Evolutionary conservation across 163 green algal species (phyloP), one percentile per base, ranked within the genome.

Genomic region (Coccomyxa subellipsoidea): DNA sequence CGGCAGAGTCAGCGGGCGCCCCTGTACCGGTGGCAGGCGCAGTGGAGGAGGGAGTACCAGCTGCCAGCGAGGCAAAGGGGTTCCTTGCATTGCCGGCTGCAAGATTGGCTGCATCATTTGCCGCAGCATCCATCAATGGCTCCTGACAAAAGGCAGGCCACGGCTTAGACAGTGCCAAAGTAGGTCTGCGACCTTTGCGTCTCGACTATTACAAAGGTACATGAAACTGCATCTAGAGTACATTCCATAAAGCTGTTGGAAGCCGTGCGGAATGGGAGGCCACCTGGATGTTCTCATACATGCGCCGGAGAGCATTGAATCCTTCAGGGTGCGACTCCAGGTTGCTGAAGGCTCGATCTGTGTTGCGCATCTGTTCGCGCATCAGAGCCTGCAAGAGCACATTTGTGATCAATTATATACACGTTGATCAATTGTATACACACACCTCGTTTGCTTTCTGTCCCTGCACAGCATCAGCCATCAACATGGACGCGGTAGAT

Each of bases 311-410:
- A 36, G 92, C 91, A 86, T 99, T 98, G 90, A 99, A 99, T 76
- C 97, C 97, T 78, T 96, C 97, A 0, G 97, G 97, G 80, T 97
- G 92, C 7, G 85, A 89, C 87, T 99, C 96, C 23, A 99, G 94
- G 92, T 99, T 99, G 81, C 79, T 91, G 83, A 99, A 90, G 6
- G 96, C 92, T 3, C 96, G 87, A 86, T 98, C 95, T 38, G 85
- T 91, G 80, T 92, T 94, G 40, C 96, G 91, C 93, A 98, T 99
- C 81, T 98, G 93, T 89, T 99, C 96, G 27, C 91, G 92, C 94
- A 98, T 96, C 37, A 99, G 53, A 0, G 54, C 77, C 84, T 87
- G 80, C 77, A 53, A 75, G 29, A n/a, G n/a, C n/a, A n/a, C n/a
- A n/a, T n/a, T n/a, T n/a, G n/a, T n/a, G n/a, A n/a, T n/a, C n/a